Base-by-base conservation (phyloP, 1,284 basidiomycete genomes). In the Papiliotrema nemorosa region DNA sequence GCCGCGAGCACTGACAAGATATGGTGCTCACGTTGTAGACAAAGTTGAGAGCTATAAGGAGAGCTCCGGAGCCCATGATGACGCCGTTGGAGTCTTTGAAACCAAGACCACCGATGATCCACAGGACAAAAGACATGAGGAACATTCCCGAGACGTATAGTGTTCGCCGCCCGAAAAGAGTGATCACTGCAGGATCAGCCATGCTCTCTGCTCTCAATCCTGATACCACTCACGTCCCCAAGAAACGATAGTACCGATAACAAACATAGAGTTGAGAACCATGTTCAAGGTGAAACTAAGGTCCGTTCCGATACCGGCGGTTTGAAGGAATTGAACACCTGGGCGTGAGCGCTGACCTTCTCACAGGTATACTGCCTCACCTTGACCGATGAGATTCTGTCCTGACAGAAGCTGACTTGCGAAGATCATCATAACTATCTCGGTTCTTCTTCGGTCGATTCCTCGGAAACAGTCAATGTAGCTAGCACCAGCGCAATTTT, bases 391-490 rank as follows among this genome's bases (percentile, higher is more conserved):
- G 49, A 25, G 73, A 55, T 47, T 47, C 20, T 47, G 45, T 3
- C 45, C 45, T 3, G 45, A 47, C 25, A 47, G 24, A 5, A 38
- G 22, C 21, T 45, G 44, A 22, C 5, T 35, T 6, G 44, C 44
- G 20, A 45, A 45, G 9, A 36, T 36, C 44, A 45, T 45, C 44
- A 45, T 47, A 24, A 54, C 67, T 21, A 77, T 72, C 53, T 73
- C 69, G 27, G 76, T 77, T 27, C 76, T 61, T 13, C 76, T 65
- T 7, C 66, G 55, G 57, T 77, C 64, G 52, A 59, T 60, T 16
- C 71, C 66, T 42, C 59, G 59, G 71, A 77, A 74, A 55, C 70
- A 73, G 53, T 77, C 73, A 24, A 60, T 44, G 58, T 73, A 77
- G 20, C 38, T 47, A 7, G 54, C 50, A 7, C 74, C 74, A 7